phyloP scores from a whole-genome alignment of 148 eudicot genomes.

The Rhododendron simsii region DNA sequence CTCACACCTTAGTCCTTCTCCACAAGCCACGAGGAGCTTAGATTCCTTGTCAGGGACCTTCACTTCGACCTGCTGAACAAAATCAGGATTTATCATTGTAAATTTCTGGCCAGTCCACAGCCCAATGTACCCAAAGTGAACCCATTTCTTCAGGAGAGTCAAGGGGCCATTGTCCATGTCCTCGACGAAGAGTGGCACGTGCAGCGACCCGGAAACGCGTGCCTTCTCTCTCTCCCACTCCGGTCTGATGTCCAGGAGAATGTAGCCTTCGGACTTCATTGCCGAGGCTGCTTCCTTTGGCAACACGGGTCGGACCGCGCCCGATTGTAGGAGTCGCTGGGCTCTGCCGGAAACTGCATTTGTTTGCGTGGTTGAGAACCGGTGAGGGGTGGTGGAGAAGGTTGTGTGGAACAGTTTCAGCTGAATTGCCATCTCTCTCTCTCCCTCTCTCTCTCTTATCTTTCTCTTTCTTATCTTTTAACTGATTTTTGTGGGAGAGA shows the following conservation, averaged over 20 bases:
- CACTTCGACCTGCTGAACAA: constrained; percentile 49
- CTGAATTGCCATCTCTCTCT: constrained; percentile 34
- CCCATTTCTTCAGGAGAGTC: constrained; percentile 86
- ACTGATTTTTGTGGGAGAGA: background rate
- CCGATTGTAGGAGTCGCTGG: constrained; percentile 60
- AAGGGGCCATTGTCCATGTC: constrained; percentile 60
- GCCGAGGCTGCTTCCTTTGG: constrained; percentile 60
- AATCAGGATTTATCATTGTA: constrained; percentile 68
- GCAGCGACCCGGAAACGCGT: constrained; percentile 59
- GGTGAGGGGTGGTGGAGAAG: constrained; percentile 8
- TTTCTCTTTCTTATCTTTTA: background rate
- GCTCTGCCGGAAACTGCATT: constrained; percentile 45
- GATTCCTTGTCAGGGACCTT: constrained; percentile 58
- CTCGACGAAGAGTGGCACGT: constrained; percentile 72
- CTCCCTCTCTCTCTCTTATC: too few species aligned
- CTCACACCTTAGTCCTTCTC: constrained; percentile 84
- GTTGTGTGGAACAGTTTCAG: constrained; percentile 28
- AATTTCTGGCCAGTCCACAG: constrained; percentile 86
- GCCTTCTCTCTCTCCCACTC: constrained; percentile 93
- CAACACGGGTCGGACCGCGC: constrained; percentile 42
- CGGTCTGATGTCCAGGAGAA: constrained; percentile 72
- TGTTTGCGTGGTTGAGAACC: constrained; percentile 14
- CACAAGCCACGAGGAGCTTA: constrained; percentile 79
- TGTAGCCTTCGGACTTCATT: constrained; percentile 45
- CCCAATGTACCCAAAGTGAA: constrained; percentile 95